Evolutionary conservation across 345 rosid genomes (phyloP).

Genomic region (Acer negundo): DNA sequence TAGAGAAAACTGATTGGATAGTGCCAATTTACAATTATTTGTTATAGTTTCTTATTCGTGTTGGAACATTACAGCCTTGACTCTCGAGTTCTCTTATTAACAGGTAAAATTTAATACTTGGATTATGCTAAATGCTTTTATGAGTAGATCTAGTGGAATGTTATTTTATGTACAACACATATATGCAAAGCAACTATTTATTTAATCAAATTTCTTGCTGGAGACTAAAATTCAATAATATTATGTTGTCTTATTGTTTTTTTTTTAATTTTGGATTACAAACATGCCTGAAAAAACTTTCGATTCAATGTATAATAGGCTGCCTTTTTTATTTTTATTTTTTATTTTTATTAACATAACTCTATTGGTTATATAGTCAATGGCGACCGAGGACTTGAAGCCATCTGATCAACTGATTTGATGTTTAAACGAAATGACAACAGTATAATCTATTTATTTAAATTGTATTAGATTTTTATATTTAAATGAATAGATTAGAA

Average conservation of each 20-base stretch:
- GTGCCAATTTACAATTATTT: not conserved
- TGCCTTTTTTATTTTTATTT: not conserved
- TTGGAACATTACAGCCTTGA: not conserved
- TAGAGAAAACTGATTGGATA: not conserved
- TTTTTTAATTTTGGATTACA: no score
- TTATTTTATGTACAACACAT: no score
- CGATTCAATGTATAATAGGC: no score
- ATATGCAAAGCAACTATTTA: not conserved
- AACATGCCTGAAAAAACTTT: no score
- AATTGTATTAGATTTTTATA: no score
- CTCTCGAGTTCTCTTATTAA: not conserved
- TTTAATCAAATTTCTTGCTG: not conserved
- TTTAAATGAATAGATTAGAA: no score
- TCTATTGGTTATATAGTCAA: not conserved
- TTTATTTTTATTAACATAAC: not conserved
- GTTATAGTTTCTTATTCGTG: not conserved
- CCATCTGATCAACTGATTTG: slow-evolving; percentile 10
- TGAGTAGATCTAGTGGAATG: not conserved
- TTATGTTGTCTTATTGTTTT: not conserved
- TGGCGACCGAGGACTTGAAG: not conserved
- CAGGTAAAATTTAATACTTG: not conserved
- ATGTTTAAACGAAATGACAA: no score
- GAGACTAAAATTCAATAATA: not conserved
- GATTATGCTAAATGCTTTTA: not conserved
- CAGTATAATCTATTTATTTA: no score